Evolutionary conservation across 2,329 filamentous ascomycete species (phyloP).

Genomic region (Plectosphaerella sp.): DNA sequence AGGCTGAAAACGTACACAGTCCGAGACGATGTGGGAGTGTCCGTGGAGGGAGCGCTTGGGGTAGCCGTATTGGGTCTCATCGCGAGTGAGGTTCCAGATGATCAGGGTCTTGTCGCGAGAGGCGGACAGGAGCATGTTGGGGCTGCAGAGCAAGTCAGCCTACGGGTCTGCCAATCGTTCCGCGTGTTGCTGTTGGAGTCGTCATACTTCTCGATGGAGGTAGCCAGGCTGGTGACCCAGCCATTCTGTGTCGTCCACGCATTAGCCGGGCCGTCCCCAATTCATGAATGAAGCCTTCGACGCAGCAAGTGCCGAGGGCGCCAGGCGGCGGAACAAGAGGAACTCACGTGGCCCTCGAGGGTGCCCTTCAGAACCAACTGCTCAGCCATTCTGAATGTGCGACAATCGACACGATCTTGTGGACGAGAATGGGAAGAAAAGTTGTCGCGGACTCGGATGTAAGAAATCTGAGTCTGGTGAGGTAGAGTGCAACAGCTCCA

Average conservation of each 20-base stretch:
- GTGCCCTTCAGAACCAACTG: constrained; percentile 94
- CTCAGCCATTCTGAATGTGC: constrained; percentile 70
- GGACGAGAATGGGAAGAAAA: constrained; percentile 26
- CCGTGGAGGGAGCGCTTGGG: constrained; percentile 98
- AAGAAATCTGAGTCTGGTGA: neutral
- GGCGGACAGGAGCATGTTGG: constrained; percentile 98
- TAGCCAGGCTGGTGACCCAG: constrained; percentile 98
- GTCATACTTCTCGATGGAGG: constrained; percentile 94
- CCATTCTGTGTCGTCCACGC: constrained; percentile 56
- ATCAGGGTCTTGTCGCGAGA: constrained; percentile 98
- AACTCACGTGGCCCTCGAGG: constrained; percentile 89
- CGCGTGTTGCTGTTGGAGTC: neutral
- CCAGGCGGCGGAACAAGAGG: constrained; percentile 7
- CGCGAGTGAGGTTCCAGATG: constrained; percentile 99
- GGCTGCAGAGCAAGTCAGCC: constrained; percentile 45
- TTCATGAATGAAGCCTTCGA: constrained; percentile 13
- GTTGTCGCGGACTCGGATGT: constrained; percentile 24
- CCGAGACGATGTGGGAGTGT: constrained; percentile 99
- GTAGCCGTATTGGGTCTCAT: constrained; percentile 97
- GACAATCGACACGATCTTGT: constrained; percentile 33
- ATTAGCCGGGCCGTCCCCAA: too few species aligned
- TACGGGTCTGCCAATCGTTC: neutral
- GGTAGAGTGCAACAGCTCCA: neutral
- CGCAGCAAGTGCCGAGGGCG: constrained; percentile 8
- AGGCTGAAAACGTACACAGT: constrained; percentile 74